Percentiles rank a stretch among this genome's conserved stretches.
Conservation (phyloP, 768 basidiomycete species). For the Rhodotorula toruloides region DNA sequence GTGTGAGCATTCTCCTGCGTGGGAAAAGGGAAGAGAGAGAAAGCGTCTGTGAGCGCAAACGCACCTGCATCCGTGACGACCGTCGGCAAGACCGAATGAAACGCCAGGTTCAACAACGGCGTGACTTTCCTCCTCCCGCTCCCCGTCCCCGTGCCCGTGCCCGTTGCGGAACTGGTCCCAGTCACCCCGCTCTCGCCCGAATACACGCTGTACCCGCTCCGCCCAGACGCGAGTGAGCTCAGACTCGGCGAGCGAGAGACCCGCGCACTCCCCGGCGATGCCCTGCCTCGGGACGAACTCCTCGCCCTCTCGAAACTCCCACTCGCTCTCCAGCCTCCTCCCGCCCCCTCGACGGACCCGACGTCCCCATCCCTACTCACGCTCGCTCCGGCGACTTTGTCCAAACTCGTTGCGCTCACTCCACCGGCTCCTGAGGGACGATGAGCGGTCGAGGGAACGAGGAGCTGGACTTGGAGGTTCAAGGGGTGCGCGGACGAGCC, state of each 20-base stretch:
- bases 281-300: background rate
- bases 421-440: constrained; percentile 5
- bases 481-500: constrained; percentile 77
- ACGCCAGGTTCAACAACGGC: constrained; percentile 74
- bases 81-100: constrained; percentile 81
- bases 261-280: too few species aligned
- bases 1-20: background rate
- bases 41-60: background rate
- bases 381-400: constrained; percentile 24
- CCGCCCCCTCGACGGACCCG: background rate
- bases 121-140: constrained; percentile 10
- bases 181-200: constrained; percentile 32
- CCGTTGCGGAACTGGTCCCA: constrained; percentile 28
- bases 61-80: constrained; percentile 73
- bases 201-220: constrained; percentile 30
- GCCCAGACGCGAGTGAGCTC: background rate
- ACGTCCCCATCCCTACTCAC: background rate
- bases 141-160: constrained; percentile 47
- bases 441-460: constrained; percentile 56
- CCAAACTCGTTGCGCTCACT: constrained; percentile 3
- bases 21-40: background rate
- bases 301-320: background rate
- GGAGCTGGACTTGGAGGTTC: constrained; percentile 86
- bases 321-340: constrained; percentile 4
- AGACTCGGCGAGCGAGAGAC: too few species aligned